Conservation (phyloP, 495 filamentous ascomycete genomes). For the Podospora comata region DNA sequence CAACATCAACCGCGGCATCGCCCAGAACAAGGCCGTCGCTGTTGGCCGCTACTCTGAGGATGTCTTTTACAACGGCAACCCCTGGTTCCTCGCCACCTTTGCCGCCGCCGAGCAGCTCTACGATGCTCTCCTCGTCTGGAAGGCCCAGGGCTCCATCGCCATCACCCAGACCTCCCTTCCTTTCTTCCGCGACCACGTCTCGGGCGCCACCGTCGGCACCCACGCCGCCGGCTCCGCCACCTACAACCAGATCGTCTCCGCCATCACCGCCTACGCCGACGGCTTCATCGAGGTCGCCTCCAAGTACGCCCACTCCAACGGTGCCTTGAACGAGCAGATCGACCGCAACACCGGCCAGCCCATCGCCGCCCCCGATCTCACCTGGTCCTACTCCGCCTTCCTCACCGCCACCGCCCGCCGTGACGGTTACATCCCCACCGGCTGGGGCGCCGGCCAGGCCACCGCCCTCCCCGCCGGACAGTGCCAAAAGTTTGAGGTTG, state of each 20-base stretch:
- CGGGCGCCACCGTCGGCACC: constrained; percentile 48
- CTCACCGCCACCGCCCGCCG: constrained; percentile 53
- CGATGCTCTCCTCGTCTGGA: constrained; percentile 60
- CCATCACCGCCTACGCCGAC: constrained; percentile 61
- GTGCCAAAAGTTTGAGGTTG: constrained; percentile 52
- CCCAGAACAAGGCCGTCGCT: constrained; percentile 53
- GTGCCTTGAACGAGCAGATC: constrained; percentile 61
- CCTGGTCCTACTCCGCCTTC: constrained; percentile 69
- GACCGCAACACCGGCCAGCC: constrained; percentile 49
- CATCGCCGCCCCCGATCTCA: constrained; percentile 59
- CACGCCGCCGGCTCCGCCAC: constrained; percentile 46
- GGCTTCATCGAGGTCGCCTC: constrained; percentile 56
- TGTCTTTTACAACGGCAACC: constrained; percentile 62
- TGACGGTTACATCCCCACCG: constrained; percentile 49
- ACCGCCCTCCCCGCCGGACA: constrained; percentile 48
- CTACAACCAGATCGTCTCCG: constrained; percentile 51
- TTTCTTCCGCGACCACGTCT: constrained; percentile 56
- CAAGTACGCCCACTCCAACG: constrained; percentile 48
- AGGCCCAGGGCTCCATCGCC: constrained; percentile 48
- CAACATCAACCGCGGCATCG: constrained; percentile 51
- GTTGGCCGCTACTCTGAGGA: constrained; percentile 70
- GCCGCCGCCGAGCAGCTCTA: constrained; percentile 66
- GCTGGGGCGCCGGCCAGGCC: constrained; percentile 48
- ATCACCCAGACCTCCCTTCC: constrained; percentile 52
- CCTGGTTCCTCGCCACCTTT: constrained; percentile 63